Conservation (phyloP, 257 asterid genomes). For the Galeopsis tetrahit region DNA sequence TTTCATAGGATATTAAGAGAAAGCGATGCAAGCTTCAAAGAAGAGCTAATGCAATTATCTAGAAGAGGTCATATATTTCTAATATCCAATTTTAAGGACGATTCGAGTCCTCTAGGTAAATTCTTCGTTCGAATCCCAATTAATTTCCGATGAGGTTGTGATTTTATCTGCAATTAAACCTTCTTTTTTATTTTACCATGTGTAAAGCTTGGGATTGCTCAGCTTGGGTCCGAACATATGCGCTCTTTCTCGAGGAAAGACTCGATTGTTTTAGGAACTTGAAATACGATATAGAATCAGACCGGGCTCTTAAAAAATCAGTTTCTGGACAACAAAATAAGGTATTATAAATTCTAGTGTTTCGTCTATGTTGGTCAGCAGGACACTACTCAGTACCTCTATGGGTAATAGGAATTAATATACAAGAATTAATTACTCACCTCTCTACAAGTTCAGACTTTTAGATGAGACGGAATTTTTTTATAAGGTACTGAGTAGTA, state of each 20-base stretch:
- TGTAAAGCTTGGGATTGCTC: constrained; percentile 96
- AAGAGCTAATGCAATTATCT: constrained; percentile 63
- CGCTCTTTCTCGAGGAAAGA: constrained; percentile 85
- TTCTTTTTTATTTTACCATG: no score
- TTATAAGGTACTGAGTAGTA: no score
- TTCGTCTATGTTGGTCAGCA: no score
- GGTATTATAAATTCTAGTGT: constrained; percentile 32
- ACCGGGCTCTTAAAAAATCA: constrained; percentile 51
- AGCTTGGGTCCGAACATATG: constrained; percentile 85
- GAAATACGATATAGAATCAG: constrained; percentile 66
- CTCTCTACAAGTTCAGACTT: no score
- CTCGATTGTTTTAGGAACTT: constrained; percentile 72
- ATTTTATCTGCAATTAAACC: no score
- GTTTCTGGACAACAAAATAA: constrained; percentile 45
- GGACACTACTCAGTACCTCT: no score
- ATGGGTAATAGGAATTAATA: no score
- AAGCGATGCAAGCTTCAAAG: constrained; percentile 81
- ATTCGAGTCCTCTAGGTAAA: constrained; percentile 76
- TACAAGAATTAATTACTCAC: no score
- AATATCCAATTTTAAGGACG: constrained; percentile 85
- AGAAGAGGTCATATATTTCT: constrained; percentile 72
- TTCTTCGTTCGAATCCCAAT: not conserved
- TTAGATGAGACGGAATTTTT: no score
- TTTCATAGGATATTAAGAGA: constrained; percentile 84
- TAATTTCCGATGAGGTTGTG: no score